Evolutionary conservation across 2,329 filamentous ascomycete species (phyloP).

Genomic region (Ophiostoma tasmaniense): DNA sequence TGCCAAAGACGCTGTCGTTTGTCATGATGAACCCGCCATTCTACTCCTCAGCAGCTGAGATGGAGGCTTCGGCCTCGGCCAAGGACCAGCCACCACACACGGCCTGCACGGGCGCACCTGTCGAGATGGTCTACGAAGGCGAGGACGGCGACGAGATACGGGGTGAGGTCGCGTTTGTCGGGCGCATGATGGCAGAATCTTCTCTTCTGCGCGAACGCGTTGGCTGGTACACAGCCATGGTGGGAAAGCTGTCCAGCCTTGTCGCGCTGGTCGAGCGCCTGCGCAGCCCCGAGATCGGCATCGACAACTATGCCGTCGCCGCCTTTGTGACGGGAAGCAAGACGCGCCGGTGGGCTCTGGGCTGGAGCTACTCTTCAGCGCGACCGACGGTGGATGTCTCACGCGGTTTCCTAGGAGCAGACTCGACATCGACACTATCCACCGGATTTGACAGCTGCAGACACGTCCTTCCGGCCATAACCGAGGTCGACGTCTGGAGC

Average conservation of each 20-base stretch:
- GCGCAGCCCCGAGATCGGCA: constrained; percentile 31
- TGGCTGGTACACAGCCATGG: constrained; percentile 85
- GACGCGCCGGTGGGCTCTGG: constrained; percentile 80
- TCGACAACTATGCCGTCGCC: constrained; percentile 75
- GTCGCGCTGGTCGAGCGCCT: constrained; percentile 52
- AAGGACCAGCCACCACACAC: constrained; percentile 64
- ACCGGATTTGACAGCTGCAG: constrained; percentile 29
- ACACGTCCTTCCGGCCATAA: constrained; percentile 36
- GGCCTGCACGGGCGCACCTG: constrained; percentile 64
- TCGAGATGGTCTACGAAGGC: constrained; percentile 69
- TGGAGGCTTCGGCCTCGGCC: constrained; percentile 52
- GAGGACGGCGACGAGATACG: constrained; percentile 31
- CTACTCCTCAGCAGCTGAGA: constrained; percentile 65
- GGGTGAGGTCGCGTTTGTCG: constrained; percentile 82
- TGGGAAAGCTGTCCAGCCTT: constrained; percentile 69
- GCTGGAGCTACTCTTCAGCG: constrained; percentile 69
- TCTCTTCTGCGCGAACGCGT: constrained; percentile 42
- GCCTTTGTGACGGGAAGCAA: constrained; percentile 69
- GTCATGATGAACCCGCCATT: constrained; percentile 94
- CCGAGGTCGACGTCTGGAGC: constrained; percentile 38
- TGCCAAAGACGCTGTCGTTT: constrained; percentile 52
- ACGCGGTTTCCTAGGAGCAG: constrained; percentile 27
- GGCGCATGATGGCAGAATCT: constrained; percentile 48
- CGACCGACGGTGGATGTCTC: constrained; percentile 49
- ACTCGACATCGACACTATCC: constrained; percentile 33